phyloP scores from a whole-genome alignment of 2,329 filamentous ascomycete genomes.

The Tolypocladium endophyticum region DNA sequence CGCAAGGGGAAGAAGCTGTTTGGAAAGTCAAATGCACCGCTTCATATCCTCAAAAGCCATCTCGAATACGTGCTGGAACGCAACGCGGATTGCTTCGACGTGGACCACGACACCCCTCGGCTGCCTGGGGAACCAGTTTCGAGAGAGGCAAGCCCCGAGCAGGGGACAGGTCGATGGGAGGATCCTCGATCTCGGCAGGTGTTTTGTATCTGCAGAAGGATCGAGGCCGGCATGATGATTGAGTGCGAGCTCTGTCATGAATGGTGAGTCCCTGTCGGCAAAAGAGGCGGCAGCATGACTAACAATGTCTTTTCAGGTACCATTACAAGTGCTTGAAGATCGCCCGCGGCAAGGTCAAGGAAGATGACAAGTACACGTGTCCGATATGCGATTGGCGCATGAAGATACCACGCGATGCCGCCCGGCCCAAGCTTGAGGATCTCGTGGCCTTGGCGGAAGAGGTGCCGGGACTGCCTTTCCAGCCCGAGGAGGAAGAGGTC shows the following conservation, averaged over 20 bases:
- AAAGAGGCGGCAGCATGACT: neutral
- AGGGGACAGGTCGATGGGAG: constrained; percentile 44
- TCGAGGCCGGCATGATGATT: constrained; percentile 98
- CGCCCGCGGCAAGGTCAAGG: constrained; percentile 92
- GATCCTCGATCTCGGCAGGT: constrained; percentile 63
- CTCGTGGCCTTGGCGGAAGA: constrained; percentile 77
- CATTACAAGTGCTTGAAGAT: constrained; percentile 98
- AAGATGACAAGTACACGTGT: constrained; percentile 96
- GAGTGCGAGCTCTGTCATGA: constrained; percentile 97
- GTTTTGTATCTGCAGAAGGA: constrained; percentile 90
- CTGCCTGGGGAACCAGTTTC: constrained; percentile 88
- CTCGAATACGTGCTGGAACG: constrained; percentile 88
- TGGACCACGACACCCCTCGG: constrained; percentile 71
- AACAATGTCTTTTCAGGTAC: constrained; percentile 49
- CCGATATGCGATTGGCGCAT: constrained; percentile 97
- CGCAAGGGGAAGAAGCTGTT: constrained; percentile 94
- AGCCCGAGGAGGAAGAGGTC: constrained; percentile 86
- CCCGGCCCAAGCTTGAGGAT: constrained; percentile 89
- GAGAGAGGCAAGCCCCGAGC: constrained; percentile 57
- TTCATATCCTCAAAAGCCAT: constrained; percentile 90
- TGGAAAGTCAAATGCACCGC: constrained; percentile 91
- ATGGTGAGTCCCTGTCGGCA: constrained; percentile 54
- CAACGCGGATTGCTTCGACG: constrained; percentile 85
- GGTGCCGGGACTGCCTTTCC: constrained; percentile 72
- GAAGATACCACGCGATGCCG: constrained; percentile 92